Percentiles rank a stretch among this genome's conserved stretches.
These are phyloP conservation scores for Mortierella sp. DNA, from an alignment of 371 early-diverging fungal genomes.

Conservation along the genomic window DNA sequence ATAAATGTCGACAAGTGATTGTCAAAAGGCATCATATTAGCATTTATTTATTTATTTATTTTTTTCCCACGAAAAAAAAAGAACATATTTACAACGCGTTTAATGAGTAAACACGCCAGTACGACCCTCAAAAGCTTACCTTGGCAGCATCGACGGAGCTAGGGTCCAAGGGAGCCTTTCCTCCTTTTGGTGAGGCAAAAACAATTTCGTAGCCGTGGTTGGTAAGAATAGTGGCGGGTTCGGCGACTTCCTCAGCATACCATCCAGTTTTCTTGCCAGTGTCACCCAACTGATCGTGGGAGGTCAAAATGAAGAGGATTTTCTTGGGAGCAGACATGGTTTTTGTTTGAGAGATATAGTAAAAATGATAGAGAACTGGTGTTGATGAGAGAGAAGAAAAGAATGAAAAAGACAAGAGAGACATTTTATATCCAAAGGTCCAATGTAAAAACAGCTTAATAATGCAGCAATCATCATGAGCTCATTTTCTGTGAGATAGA, in stretches of 20 bases:
- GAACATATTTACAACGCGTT: too few relatives aligned
- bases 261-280: slow-evolving; percentile 38
- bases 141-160: slow-evolving; percentile 56
- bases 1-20: neutral
- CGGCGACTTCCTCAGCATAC: slow-evolving; percentile 58
- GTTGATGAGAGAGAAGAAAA: neutral
- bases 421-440: neutral
- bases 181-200: slow-evolving; percentile 63
- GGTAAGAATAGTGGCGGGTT: slow-evolving; percentile 57
- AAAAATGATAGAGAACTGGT: neutral
- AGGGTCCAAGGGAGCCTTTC: slow-evolving; percentile 61
- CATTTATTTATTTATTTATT: neutral
- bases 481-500: slow-evolving; percentile 3
- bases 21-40: neutral
- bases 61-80: slow-evolving; percentile 9
- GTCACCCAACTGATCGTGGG: slow-evolving; percentile 38
- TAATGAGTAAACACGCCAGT: too few relatives aligned
- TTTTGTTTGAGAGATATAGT: neutral
- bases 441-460: neutral
- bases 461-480: neutral
- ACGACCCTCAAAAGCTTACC: too few relatives aligned
- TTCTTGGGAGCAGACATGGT: slow-evolving; percentile 19
- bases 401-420: neutral
- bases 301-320: slow-evolving; percentile 42
- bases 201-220: slow-evolving; percentile 57